Evolutionary conservation across 2,329 filamentous ascomycete species (phyloP).

Genomic region (Leptographium galeiforme): DNA sequence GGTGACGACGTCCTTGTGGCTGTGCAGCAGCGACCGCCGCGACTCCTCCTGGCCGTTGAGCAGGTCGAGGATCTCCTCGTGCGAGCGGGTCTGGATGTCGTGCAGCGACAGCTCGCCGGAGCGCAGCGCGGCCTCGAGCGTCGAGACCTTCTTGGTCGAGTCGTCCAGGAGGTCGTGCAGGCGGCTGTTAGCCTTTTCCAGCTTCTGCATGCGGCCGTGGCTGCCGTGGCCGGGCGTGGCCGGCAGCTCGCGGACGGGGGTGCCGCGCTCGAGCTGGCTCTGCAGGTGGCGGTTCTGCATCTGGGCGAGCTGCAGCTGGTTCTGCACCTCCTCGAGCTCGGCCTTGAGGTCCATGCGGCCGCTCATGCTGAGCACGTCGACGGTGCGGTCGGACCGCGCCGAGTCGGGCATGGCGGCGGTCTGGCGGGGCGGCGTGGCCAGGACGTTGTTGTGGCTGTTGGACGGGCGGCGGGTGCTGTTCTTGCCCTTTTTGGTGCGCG

Average conservation of each 20-base stretch:
- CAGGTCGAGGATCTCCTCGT: constrained; percentile 85
- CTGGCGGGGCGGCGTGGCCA: constrained; percentile 54
- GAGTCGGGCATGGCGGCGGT: constrained; percentile 56
- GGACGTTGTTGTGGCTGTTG: constrained; percentile 23
- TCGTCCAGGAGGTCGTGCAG: constrained; percentile 92
- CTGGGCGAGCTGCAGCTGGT: constrained; percentile 82
- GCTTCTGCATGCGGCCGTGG: constrained; percentile 59
- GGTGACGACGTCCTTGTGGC: constrained; percentile 72
- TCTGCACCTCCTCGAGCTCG: constrained; percentile 84
- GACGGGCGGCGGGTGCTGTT: constrained; percentile 46
- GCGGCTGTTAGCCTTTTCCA: constrained; percentile 82
- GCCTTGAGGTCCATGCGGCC: constrained; percentile 82
- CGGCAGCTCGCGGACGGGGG: constrained; percentile 26
- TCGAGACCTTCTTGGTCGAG: constrained; percentile 81
- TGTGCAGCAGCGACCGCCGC: constrained; percentile 64
- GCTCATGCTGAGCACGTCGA: constrained; percentile 73
- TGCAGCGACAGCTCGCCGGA: constrained; percentile 78
- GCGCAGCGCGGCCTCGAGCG: constrained; percentile 73
- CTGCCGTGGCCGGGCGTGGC: not conserved
- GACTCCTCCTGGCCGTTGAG: constrained; percentile 90
- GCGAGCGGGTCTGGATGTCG: constrained; percentile 83
- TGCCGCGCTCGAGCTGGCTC: constrained; percentile 61
- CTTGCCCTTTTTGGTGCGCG: constrained; percentile 44
- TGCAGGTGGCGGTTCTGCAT: constrained; percentile 94
- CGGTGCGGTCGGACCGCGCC: constrained; percentile 69